Evolutionary conservation across 2,329 filamentous ascomycete species (phyloP).

Genomic region (Cryphonectria naterciae): DNA sequence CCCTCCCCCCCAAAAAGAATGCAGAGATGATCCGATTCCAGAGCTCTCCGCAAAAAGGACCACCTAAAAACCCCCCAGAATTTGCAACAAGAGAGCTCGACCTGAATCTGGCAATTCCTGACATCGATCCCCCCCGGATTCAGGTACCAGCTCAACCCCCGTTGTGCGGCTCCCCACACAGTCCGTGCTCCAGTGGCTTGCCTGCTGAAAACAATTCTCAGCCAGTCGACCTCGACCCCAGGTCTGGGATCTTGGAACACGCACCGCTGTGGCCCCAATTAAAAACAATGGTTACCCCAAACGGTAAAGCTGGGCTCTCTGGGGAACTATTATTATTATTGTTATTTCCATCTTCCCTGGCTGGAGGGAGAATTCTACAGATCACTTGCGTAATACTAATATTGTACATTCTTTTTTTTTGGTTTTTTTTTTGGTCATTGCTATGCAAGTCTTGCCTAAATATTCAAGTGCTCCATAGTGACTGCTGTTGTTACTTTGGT

Average conservation of each 20-base stretch:
- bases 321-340: background rate
- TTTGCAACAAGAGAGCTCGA: background rate
- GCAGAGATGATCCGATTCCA: background rate
- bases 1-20: background rate
- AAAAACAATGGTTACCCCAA: background rate
- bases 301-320: background rate
- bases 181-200: slow-evolving; percentile 5
- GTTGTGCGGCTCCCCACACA: slow-evolving; percentile 15
- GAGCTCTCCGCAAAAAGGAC: slow-evolving; percentile 12
- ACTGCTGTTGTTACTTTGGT: too few species aligned
- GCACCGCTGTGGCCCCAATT: background rate
- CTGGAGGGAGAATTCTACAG: background rate
- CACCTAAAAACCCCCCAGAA: slow-evolving; percentile 3
- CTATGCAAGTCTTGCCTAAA: too few species aligned
- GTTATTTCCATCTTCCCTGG: too few species aligned
- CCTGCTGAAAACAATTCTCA: slow-evolving; percentile 11
- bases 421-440: too few species aligned
- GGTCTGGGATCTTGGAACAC: slow-evolving; percentile 10
- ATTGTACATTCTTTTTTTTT: background rate
- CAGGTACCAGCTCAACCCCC: slow-evolving; percentile 7
- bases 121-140: slow-evolving; percentile 18
- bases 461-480: too few species aligned
- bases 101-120: slow-evolving; percentile 8
- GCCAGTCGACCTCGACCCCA: slow-evolving; percentile 14
- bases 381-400: background rate